Evolutionary conservation across 2,329 filamentous ascomycete genomes (phyloP).

Genomic region (Tolypocladium tundrense): DNA sequence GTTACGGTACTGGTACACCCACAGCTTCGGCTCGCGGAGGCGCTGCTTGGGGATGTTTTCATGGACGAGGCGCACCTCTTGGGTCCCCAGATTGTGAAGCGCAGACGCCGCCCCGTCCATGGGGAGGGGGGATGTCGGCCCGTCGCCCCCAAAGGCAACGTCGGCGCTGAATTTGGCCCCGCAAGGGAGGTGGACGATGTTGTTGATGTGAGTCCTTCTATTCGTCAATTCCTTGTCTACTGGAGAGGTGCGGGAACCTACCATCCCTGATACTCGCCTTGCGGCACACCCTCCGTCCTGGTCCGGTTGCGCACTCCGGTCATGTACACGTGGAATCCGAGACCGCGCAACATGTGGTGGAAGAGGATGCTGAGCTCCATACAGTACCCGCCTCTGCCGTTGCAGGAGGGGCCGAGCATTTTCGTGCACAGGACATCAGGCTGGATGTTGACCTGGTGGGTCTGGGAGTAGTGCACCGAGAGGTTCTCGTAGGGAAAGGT

Average conservation of each 20-base stretch:
- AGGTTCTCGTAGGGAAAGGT: constrained; percentile 41
- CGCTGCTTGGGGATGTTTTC: constrained; percentile 35
- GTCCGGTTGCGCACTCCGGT: constrained; percentile 40
- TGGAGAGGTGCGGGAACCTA: constrained; percentile 6
- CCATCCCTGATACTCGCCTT: constrained; percentile 38
- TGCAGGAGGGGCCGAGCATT: constrained; percentile 27
- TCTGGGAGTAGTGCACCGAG: constrained; percentile 37
- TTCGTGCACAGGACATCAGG: constrained; percentile 38
- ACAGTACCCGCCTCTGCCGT: constrained; percentile 47
- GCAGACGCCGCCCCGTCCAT: constrained; percentile 31
- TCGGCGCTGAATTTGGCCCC: constrained; percentile 44
- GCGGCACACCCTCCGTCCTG: constrained; percentile 26
- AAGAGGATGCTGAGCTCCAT: constrained; percentile 48
- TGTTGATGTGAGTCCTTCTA: constrained; percentile 38
- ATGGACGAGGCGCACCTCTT: constrained; percentile 43
- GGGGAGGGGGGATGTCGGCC: constrained; percentile 45
- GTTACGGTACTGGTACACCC: constrained; percentile 54
- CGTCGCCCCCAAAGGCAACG: constrained; percentile 57
- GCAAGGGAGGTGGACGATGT: constrained; percentile 45
- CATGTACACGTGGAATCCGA: constrained; percentile 44
- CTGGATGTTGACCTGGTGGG: constrained; percentile 29
- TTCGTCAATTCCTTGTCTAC: too few species aligned
- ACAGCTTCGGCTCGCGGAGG: constrained; percentile 33
- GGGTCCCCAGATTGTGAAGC: constrained; percentile 39
- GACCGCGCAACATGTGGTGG: constrained; percentile 14